A percentile compares a stretch with the other conserved stretches of the same genome.
Conservation (phyloP, 1,139 yeast genomes). For the Candida sanyaensis region DNA sequence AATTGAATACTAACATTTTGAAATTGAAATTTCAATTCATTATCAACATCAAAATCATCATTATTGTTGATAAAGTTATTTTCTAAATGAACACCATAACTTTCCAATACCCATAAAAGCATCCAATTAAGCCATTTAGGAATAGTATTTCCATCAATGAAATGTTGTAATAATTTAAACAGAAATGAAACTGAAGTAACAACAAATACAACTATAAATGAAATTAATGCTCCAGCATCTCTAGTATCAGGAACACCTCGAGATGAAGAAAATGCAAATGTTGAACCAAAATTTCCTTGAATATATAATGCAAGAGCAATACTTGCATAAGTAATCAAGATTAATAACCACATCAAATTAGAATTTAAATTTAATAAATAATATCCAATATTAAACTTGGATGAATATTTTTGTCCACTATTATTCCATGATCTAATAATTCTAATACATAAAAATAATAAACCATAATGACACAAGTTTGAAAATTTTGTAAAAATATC, state of each 20-base stretch:
- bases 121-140: conserved; percentile 39
- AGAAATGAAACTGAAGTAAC: conserved; percentile 44
- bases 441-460: conserved; percentile 50
- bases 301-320: conserved; percentile 23
- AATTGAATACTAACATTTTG: conserved; percentile 29
- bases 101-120: conserved; percentile 32
- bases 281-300: conserved; percentile 28
- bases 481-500: conserved; percentile 8
- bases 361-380: conserved; percentile 39
- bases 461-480: conserved; percentile 19
- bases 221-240: conserved; percentile 28
- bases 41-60: conserved; percentile 12
- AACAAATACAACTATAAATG: conserved; percentile 43
- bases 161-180: conserved; percentile 61
- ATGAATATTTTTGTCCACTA: conserved; percentile 79
- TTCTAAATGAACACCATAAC: conserved; percentile 22
- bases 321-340: conserved; percentile 39
- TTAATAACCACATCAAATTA: conserved; percentile 50
- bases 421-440: conserved; percentile 83
- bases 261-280: conserved; percentile 6
- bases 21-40: conserved; percentile 25
- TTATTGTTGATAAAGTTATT: conserved; percentile 20
- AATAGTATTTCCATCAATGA: conserved; percentile 52
- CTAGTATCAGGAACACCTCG: conserved; percentile 11
- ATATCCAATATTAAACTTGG: conserved; percentile 45